A percentile compares a stretch with the other conserved stretches of the same genome.
Conservation (phyloP, 148 eudicot species). For the Hydrangea macrophylla region DNA sequence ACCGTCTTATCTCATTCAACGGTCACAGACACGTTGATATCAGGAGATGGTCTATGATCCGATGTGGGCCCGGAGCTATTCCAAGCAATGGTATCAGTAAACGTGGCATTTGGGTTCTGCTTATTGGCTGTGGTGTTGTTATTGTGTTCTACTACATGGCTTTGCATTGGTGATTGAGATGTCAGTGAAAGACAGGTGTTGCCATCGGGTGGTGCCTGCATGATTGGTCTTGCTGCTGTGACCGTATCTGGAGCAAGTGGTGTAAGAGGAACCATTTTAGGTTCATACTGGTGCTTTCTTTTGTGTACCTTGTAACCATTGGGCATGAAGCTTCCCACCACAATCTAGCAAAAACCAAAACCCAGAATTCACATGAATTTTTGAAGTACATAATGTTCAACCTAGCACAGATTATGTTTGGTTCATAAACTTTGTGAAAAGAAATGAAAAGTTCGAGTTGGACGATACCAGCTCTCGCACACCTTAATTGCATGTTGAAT, state of each 20-base stretch:
- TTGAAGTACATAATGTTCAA: too few relatives aligned
- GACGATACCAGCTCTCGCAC: too few relatives aligned
- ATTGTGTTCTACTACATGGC: constrained; percentile 37
- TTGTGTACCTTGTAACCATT: constrained; percentile 33
- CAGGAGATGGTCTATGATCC: constrained; percentile 32
- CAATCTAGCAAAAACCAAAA: constrained; percentile 36
- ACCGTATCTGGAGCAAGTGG: constrained; percentile 16
- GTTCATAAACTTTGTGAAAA: too few relatives aligned
- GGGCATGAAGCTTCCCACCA: constrained; percentile 62
- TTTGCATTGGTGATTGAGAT: constrained; percentile 20
- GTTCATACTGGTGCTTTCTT: constrained; percentile 37
- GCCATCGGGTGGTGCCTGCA: constrained; percentile 29
- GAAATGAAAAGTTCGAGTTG: too few relatives aligned
- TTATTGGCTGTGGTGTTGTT: constrained; percentile 31
- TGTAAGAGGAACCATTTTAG: constrained; percentile 12
- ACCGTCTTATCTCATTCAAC: constrained; percentile 20
- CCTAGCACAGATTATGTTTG: too few relatives aligned
- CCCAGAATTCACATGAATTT: constrained; percentile 1
- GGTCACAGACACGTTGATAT: constrained; percentile 33
- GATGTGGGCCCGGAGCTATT: constrained; percentile 23
- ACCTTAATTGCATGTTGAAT: too few relatives aligned
- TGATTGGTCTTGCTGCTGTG: constrained; percentile 37
- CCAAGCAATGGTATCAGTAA: constrained; percentile 34
- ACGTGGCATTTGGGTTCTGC: constrained; percentile 37
- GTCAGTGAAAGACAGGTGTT: constrained; percentile 6